Conservation (phyloP, 1,284 basidiomycete genomes). For the Abortiporus biennis region DNA sequence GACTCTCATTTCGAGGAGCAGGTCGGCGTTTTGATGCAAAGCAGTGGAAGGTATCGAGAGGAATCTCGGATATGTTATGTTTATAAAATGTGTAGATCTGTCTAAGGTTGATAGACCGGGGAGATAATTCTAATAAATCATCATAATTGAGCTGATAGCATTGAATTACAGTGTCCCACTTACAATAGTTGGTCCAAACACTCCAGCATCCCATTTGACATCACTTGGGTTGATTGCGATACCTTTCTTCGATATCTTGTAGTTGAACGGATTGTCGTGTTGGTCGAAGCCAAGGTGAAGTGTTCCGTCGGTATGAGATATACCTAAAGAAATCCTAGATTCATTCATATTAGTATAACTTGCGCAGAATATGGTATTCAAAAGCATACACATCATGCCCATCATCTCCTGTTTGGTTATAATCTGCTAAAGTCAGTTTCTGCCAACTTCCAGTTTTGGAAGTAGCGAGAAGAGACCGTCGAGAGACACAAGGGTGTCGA, state of each 20-base stretch:
- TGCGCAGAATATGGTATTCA: background rate
- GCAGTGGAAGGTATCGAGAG: constrained; percentile 20
- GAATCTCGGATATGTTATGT: constrained; percentile 38
- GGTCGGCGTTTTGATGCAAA: constrained; percentile 16
- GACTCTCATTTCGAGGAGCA: constrained; percentile 34
- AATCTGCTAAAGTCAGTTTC: constrained; percentile 30
- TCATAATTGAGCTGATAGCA: background rate
- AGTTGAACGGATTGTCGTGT: constrained; percentile 35
- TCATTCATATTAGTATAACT: background rate
- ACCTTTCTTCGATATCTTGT: constrained; percentile 29
- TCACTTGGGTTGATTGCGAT: constrained; percentile 25
- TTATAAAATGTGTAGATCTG: constrained; percentile 28
- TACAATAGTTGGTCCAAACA: constrained; percentile 24
- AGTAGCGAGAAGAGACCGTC: constrained; percentile 20
- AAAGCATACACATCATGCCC: constrained; percentile 32
- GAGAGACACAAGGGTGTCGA: constrained; percentile 27
- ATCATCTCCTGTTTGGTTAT: constrained; percentile 36
- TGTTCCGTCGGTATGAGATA: constrained; percentile 34
- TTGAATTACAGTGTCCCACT: constrained; percentile 3
- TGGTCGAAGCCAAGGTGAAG: constrained; percentile 37
- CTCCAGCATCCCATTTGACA: constrained; percentile 20
- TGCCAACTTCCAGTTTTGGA: constrained; percentile 23
- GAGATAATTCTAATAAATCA: constrained; percentile 25
- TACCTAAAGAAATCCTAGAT: constrained; percentile 33
- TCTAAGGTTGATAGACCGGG: constrained; percentile 32